These are phyloP conservation scores for Pichia sp. DNA, from an alignment of 1,139 yeast genomes.

Conservation along the genomic window DNA sequence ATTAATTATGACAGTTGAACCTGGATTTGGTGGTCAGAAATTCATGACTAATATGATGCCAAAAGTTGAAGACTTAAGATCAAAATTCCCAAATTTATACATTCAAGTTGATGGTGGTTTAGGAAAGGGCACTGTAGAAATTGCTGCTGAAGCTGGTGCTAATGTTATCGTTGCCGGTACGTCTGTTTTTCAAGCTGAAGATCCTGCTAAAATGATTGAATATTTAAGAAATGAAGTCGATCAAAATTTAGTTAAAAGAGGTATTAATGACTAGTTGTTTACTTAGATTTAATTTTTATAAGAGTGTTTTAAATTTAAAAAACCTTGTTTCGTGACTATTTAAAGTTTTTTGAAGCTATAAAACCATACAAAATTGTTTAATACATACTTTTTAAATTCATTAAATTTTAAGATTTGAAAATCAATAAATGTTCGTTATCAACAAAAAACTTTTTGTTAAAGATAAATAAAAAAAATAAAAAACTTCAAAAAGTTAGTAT, in stretches of 20 bases:
- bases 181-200: slow-evolving; percentile 73
- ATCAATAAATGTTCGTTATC: no score
- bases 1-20: slow-evolving; percentile 95
- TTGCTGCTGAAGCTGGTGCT: slow-evolving; percentile 93
- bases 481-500: no score
- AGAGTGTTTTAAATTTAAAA: no score
- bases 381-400: no score
- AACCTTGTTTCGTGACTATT: no score
- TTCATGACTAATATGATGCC: slow-evolving; percentile 97
- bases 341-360: no score
- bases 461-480: no score
- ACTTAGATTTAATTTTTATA: neutral
- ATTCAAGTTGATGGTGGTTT: slow-evolving; percentile 98
- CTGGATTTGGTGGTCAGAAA: slow-evolving; percentile 98
- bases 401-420: no score
- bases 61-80: slow-evolving; percentile 73
- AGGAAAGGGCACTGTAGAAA: slow-evolving; percentile 73
- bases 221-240: slow-evolving; percentile 59
- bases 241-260: slow-evolving; percentile 21
- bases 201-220: slow-evolving; percentile 67
- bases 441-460: no score
- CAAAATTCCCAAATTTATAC: slow-evolving; percentile 63
- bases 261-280: slow-evolving; percentile 15
- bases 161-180: slow-evolving; percentile 98
- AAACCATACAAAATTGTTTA: no score